Conservation (phyloP, 1,284 basidiomycete genomes). For the Irpex sp. region DNA sequence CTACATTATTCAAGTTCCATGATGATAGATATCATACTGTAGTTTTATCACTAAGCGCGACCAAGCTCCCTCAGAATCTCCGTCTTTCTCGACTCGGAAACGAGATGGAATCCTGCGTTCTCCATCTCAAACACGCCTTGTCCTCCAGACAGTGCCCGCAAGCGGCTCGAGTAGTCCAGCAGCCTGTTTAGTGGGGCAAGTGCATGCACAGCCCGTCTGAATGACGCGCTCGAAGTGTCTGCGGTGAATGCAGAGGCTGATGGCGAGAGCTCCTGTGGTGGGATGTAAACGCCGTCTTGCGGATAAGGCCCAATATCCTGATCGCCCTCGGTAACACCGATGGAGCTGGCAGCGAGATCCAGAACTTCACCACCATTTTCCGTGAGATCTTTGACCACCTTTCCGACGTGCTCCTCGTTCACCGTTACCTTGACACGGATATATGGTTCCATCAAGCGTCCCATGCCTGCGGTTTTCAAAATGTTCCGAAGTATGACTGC, state of each 20-base stretch:
- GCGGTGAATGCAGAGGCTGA: conserved; percentile 36
- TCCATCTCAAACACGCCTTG: conserved; percentile 78
- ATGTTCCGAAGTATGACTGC: conserved; percentile 57
- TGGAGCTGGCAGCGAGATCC: conserved; percentile 47
- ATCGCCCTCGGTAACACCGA: conserved; percentile 28
- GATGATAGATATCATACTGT: not conserved
- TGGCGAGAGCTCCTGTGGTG: conserved; percentile 67
- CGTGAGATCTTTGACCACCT: conserved; percentile 70
- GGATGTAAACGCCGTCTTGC: conserved; percentile 64
- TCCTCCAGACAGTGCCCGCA: conserved; percentile 79
- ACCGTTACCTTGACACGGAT: conserved; percentile 61
- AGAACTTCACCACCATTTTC: conserved; percentile 70
- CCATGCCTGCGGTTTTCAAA: conserved; percentile 54
- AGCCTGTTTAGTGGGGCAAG: conserved; percentile 73
- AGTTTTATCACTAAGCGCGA: conserved; percentile 39
- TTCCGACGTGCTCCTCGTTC: conserved; percentile 60
- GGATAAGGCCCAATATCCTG: conserved; percentile 46
- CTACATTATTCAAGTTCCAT: not conserved
- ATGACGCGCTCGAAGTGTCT: conserved; percentile 26
- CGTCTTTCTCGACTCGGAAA: conserved; percentile 49
- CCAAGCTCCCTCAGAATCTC: conserved; percentile 77
- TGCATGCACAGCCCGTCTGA: conserved; percentile 60
- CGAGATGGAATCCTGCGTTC: conserved; percentile 67
- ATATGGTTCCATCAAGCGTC: conserved; percentile 72
- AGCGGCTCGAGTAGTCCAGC: conserved; percentile 73